Conservation (phyloP, 176 grass and related monocot species). For the Alloteropsis semialata region DNA sequence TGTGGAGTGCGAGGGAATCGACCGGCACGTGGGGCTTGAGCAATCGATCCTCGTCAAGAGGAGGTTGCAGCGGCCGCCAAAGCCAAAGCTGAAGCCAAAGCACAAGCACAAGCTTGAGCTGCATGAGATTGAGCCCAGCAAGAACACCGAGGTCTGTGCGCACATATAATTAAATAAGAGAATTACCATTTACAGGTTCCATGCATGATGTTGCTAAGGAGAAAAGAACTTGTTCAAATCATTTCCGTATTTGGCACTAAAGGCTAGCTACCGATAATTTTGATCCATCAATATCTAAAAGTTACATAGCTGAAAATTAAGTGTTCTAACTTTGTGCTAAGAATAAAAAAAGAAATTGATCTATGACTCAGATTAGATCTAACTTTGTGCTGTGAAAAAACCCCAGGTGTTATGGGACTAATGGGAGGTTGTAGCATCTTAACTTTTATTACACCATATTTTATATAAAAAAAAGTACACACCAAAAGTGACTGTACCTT, state of each 20-base stretch:
- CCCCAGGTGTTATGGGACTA: not conserved
- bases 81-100: not conserved
- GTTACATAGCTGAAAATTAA: no score
- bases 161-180: not conserved
- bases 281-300: not conserved
- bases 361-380: not conserved
- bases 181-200: not conserved
- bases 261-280: not conserved
- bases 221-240: not conserved
- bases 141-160: conserved; percentile 3
- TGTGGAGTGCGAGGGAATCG: not conserved
- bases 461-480: not conserved
- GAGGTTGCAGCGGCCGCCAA: not conserved
- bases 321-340: not conserved
- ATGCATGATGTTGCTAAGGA: not conserved
- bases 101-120: conserved; percentile 25
- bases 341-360: not conserved
- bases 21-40: not conserved
- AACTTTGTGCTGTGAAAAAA: not conserved
- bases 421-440: not conserved
- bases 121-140: not conserved
- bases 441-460: not conserved
- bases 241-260: conserved; percentile 1
- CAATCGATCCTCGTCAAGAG: not conserved
- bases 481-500: not conserved